These are phyloP conservation scores for Solanum hybrid DNA, from an alignment of 305 asterid genomes.

Conservation along the genomic window DNA sequence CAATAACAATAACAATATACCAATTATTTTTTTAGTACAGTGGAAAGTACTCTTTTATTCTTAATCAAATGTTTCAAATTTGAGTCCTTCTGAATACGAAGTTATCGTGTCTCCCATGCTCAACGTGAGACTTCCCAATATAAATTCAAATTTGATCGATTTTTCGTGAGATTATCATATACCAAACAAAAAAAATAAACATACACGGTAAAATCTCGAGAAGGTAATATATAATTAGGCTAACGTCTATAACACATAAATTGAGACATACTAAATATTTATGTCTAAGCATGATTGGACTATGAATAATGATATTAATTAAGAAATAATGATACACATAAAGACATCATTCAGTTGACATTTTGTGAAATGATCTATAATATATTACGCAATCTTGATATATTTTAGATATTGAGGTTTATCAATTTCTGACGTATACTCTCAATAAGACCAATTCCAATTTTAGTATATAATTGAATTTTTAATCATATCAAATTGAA, in stretches of 20 bases:
- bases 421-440: not conserved
- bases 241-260: not conserved
- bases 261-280: fast-evolving
- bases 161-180: no score
- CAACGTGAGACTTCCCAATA: not conserved
- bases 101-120: not conserved
- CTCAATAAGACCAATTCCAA: not conserved
- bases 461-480: not conserved
- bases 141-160: no score
- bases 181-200: not conserved
- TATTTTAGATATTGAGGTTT: not conserved
- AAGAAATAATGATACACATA: no score
- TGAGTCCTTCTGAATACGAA: fast-evolving
- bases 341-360: not conserved
- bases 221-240: not conserved
- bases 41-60: fast-evolving
- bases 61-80: fast-evolving
- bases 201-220: not conserved
- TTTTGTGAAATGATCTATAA: not conserved
- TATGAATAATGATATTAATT: not conserved
- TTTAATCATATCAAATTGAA: not conserved
- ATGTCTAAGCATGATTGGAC: not conserved
- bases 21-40: no score
- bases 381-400: not conserved
- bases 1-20: not conserved